Evolutionary conservation across 108 stramenopile species (phyloP).

Genomic region (Cyclotella sp.): DNA sequence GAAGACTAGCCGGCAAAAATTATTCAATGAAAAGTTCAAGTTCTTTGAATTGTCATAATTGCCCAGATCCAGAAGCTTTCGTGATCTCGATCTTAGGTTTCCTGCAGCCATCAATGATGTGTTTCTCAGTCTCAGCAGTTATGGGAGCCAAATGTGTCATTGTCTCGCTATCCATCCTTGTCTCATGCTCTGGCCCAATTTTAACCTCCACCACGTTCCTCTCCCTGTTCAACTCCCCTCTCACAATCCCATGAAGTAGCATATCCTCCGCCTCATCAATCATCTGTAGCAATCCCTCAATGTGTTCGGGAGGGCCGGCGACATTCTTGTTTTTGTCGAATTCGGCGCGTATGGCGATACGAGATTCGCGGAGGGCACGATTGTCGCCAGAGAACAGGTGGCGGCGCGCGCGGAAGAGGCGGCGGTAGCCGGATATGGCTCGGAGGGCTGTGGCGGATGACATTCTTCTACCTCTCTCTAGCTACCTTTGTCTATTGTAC

Average conservation of each 20-base stretch:
- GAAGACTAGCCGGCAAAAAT: neutral
- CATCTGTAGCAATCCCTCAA: slow-evolving; percentile 61
- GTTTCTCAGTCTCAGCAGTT: slow-evolving; percentile 62
- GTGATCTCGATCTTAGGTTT: slow-evolving; percentile 45
- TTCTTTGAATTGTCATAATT: neutral
- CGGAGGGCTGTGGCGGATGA: slow-evolving; percentile 49
- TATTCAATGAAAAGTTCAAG: too few species aligned
- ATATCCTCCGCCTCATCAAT: slow-evolving; percentile 90
- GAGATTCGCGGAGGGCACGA: slow-evolving; percentile 71
- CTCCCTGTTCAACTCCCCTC: slow-evolving; percentile 77
- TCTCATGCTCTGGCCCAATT: slow-evolving; percentile 70
- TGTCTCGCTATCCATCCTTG: slow-evolving; percentile 55
- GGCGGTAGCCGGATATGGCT: slow-evolving; percentile 78
- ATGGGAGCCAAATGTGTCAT: slow-evolving; percentile 81
- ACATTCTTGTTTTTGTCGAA: slow-evolving; percentile 65
- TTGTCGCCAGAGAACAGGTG: slow-evolving; percentile 76
- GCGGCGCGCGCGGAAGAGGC: slow-evolving; percentile 79
- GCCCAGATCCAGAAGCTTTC: slow-evolving; percentile 2
- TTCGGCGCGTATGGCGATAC: slow-evolving; percentile 74
- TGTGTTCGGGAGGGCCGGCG: slow-evolving; percentile 59
- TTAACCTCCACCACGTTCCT: slow-evolving; percentile 70
- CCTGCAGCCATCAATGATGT: slow-evolving; percentile 41
- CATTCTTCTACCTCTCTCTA: too few species aligned
- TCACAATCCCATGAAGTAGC: slow-evolving; percentile 79
- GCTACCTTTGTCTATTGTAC: too few species aligned